Percentiles rank a stretch among this genome's conserved stretches.
phyloP scores from a whole-genome alignment of 2,329 filamentous ascomycete species.

The Diplodia mutila region DNA sequence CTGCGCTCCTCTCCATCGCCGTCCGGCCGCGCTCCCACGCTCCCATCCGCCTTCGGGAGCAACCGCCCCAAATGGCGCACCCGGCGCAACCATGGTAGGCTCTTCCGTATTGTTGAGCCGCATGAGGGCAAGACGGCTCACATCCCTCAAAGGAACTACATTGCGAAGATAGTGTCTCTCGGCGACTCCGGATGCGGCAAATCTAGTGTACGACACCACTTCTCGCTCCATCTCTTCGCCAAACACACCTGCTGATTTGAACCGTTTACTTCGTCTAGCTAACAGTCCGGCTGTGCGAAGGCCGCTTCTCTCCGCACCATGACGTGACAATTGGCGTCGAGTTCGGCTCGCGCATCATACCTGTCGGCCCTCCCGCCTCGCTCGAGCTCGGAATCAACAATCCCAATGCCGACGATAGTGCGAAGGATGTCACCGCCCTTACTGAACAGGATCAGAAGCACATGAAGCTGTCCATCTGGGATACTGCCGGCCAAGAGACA shows the following conservation, averaged over 20 bases:
- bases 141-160: conserved; percentile 77
- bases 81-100: conserved; percentile 23
- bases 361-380: conserved; percentile 81
- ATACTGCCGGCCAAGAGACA: conserved; percentile 94
- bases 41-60: not conserved
- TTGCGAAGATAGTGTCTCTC: conserved; percentile 97
- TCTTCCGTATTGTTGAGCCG: conserved; percentile 13
- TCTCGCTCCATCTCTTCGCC: conserved; percentile 3
- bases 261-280: conserved; percentile 55
- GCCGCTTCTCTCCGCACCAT: conserved; percentile 90
- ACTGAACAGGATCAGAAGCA: conserved; percentile 61
- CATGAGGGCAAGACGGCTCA: conserved; percentile 57
- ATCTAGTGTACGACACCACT: conserved; percentile 63
- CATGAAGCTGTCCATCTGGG: conserved; percentile 95
- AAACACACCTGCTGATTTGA: conserved; percentile 19
- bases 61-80: conserved; percentile 17
- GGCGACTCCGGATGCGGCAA: conserved; percentile 97
- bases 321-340: conserved; percentile 98
- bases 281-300: conserved; percentile 94
- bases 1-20: not conserved
- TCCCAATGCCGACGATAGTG: conserved; percentile 33
- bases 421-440: conserved; percentile 23
- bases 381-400: conserved; percentile 60
- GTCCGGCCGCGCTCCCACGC: not conserved
- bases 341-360: conserved; percentile 90